Evolutionary conservation across 2,329 filamentous ascomycete species (phyloP).

Genomic region (Trichophyton benhamiae): DNA sequence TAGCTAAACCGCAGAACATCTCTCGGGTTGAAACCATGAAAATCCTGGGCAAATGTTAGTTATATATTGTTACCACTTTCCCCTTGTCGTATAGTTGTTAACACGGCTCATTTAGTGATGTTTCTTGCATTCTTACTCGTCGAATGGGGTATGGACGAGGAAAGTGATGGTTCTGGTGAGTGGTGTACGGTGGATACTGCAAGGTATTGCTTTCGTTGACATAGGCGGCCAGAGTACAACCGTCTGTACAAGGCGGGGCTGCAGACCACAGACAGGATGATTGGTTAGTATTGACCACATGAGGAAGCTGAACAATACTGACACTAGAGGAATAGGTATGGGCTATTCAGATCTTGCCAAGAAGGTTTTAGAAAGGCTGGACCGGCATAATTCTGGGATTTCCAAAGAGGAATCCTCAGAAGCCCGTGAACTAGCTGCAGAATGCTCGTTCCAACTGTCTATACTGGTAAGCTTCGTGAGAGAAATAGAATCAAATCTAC

Average conservation of each 20-base stretch:
- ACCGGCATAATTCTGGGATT: background rate
- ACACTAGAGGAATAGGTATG: slow-evolving; percentile 29
- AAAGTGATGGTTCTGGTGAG: slow-evolving; percentile 3
- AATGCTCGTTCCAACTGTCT: background rate
- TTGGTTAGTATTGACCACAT: background rate
- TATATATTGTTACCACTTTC: background rate
- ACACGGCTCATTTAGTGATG: slow-evolving; percentile 25
- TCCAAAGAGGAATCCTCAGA: background rate
- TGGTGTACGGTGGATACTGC: background rate
- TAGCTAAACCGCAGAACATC: slow-evolving; percentile 14
- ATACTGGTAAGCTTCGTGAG: background rate
- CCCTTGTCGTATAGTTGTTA: background rate
- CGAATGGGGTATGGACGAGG: slow-evolving; percentile 36
- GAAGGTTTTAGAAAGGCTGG: slow-evolving; percentile 46
- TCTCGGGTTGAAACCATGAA: background rate
- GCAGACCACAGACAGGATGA: slow-evolving; percentile 42
- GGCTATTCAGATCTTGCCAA: slow-evolving; percentile 46
- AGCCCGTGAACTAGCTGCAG: background rate
- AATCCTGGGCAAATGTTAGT: background rate
- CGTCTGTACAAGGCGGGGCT: slow-evolving; percentile 56
- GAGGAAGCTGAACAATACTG: background rate
- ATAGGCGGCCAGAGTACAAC: slow-evolving; percentile 21
- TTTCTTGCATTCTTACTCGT: slow-evolving; percentile 57
- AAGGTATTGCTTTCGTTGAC: background rate
- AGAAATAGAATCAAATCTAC: background rate